Conservation (phyloP, 371 early-diverging fungal species). For the Agmasoma carcini region DNA sequence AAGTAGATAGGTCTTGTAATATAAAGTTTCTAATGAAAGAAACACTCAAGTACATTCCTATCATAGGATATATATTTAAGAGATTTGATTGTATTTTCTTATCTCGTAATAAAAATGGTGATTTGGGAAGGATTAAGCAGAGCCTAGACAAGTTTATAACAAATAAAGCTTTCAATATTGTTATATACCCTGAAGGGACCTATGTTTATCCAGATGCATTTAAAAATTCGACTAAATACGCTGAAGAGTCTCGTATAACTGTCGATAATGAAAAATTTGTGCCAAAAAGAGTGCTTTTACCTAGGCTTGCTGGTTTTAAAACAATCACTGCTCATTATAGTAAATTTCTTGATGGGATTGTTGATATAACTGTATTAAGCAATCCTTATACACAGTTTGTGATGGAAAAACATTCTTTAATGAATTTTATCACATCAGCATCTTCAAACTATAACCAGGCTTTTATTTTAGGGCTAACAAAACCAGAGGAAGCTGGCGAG, state of each 20-base stretch:
- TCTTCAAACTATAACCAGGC: conserved; percentile 14
- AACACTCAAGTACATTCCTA: conserved; percentile 30
- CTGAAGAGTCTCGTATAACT: conserved; percentile 6
- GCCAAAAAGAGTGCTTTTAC: conserved; percentile 40
- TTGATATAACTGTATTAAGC: conserved; percentile 44
- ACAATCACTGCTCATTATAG: conserved; percentile 24
- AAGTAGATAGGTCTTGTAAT: conserved; percentile 29
- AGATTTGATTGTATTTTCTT: conserved; percentile 46
- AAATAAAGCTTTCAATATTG: conserved; percentile 21
- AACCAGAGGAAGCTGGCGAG: not conserved
- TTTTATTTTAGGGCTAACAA: conserved; percentile 30
- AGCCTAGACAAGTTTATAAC: conserved; percentile 22
- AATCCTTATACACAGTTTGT: conserved; percentile 41
- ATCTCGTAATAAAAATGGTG: conserved; percentile 35
- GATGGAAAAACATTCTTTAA: conserved; percentile 22
- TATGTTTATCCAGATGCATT: conserved; percentile 38
- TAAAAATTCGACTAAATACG: conserved; percentile 33
- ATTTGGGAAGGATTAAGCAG: conserved; percentile 30
- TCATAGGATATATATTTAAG: conserved; percentile 47
- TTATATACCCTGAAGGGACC: conserved; percentile 53
- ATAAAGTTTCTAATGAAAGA: conserved; percentile 38
- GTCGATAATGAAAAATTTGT: conserved; percentile 16
- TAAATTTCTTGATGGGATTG: conserved; percentile 33
- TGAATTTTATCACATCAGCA: conserved; percentile 23
- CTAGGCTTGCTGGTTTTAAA: conserved; percentile 47